Evolutionary conservation across 805 yeast species (phyloP), one percentile per base, ranked within the genome.

Genomic region (Lipomyces sp.): DNA sequence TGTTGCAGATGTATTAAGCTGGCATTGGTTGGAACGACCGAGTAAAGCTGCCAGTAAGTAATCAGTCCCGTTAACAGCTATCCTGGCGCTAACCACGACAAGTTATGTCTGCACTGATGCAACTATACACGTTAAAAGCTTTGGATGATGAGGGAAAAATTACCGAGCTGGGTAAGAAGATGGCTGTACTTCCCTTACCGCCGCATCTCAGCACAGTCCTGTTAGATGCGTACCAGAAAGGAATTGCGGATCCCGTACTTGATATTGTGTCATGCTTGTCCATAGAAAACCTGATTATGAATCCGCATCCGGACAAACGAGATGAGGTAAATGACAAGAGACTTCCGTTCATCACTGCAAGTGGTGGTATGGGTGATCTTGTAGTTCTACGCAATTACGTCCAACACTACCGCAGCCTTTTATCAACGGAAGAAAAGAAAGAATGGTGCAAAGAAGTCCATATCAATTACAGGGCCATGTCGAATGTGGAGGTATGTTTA

Each of bases 11-110:
- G 85, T 95, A 50, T 77, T 92, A 58, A 85, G 86, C 66, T 95
- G 98, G 93, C 82, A 90, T 29, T 95, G 99, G 98, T 81, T 95
- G 54, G 97, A 94, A 75, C 85, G 89, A 70, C 99, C 99, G 0
- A 93, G 95, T 2, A 83, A 85, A 70, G 90, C 87, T 7, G 84
- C 97, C 0, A 81, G 70, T 66, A 56, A 51, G 69, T 61, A 18
- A 15, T 35, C 51, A 24, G 24, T 32, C 37, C 45, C 8, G 18
- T 61, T 50, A 57, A 35, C 34, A 30, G n/a, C 1, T n/a, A 30
- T 7, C 18, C 3, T 18, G 37, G 10, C 18, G 35, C 39, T 53
- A 34, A 51, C 29, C 34, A 34, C 10, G 10, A 15, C 54, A 63
- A 24, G 64, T 95, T 37, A 75, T 88, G 15, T 80, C 92, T 59